Evolutionary conservation across 2,329 filamentous ascomycete genomes (phyloP).

Genomic region (Cladophialophora bantiana): DNA sequence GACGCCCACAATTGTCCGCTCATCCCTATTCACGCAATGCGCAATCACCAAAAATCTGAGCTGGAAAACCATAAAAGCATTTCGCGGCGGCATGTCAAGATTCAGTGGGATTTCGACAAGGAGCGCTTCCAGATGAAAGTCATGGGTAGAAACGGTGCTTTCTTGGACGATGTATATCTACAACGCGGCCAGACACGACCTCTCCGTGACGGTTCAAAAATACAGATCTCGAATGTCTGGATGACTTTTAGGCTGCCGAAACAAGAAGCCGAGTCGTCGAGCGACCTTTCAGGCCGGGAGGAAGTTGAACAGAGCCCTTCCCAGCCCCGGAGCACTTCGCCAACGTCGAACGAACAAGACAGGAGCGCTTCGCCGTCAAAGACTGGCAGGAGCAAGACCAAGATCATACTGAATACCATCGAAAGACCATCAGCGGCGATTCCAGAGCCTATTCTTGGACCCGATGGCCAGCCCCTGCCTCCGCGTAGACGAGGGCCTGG

Average conservation of each 20-base stretch:
- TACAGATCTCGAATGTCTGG: constrained; percentile 57
- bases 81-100: constrained; percentile 67
- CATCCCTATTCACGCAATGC: constrained; percentile 65
- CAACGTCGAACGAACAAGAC: constrained; percentile 31
- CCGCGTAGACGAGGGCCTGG: constrained; percentile 64
- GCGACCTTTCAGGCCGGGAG: constrained; percentile 36
- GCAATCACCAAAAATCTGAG: constrained; percentile 48
- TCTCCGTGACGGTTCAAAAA: constrained; percentile 64
- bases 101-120: constrained; percentile 65
- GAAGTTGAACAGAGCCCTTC: constrained; percentile 27
- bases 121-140: constrained; percentile 66
- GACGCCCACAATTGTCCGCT: constrained; percentile 44
- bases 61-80: constrained; percentile 63
- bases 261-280: constrained; percentile 26
- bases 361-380: constrained; percentile 26
- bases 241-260: constrained; percentile 39
- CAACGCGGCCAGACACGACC: constrained; percentile 55
- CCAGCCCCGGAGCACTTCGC: constrained; percentile 23
- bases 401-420: constrained; percentile 29
- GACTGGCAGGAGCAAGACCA: constrained; percentile 30
- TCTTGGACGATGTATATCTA: constrained; percentile 60
- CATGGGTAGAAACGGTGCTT: constrained; percentile 65
- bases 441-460: constrained; percentile 25
- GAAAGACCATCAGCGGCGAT: constrained; percentile 20
- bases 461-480: constrained; percentile 36